These are phyloP conservation scores for Colletotrichum kahawae DNA, from an alignment of 2,329 filamentous ascomycete species.

Conservation along the genomic window DNA sequence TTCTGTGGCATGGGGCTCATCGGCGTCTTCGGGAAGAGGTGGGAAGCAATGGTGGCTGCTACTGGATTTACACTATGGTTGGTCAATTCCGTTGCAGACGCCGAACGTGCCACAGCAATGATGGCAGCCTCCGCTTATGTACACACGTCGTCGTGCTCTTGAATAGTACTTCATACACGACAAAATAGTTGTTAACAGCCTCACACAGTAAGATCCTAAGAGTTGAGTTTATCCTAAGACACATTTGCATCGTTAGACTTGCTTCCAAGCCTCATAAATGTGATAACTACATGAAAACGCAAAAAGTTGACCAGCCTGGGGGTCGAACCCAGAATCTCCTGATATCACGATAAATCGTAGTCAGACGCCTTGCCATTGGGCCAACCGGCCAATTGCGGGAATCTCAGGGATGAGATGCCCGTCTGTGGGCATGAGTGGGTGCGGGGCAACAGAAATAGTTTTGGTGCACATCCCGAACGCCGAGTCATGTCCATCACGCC, in stretches of 20 bases:
- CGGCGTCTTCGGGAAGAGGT: slow-evolving; percentile 3
- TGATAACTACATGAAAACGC: background rate
- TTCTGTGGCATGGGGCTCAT: slow-evolving; percentile 16
- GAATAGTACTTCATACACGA: no score
- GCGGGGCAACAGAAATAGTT: background rate
- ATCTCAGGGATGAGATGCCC: fast-evolving
- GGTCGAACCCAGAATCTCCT: slow-evolving; percentile 23
- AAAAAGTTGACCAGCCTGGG: slow-evolving; percentile 19
- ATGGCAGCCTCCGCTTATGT: no score
- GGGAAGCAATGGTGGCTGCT: background rate
- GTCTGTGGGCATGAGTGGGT: fast-evolving
- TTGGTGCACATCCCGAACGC: background rate
- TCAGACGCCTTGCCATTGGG: slow-evolving; percentile 49
- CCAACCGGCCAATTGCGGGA: slow-evolving; percentile 25
- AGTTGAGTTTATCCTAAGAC: background rate
- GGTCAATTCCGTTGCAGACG: no score
- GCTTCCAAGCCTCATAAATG: background rate
- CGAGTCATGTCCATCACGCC: background rate
- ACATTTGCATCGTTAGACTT: background rate
- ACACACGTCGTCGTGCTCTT: no score
- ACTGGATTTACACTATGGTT: background rate
- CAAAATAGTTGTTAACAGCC: no score
- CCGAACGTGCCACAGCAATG: no score
- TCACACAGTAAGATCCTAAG: background rate
- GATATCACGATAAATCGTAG: slow-evolving; percentile 33